Base-by-base conservation (phyloP, 441 rosid species). In the Heliophila coronopifolia region DNA sequence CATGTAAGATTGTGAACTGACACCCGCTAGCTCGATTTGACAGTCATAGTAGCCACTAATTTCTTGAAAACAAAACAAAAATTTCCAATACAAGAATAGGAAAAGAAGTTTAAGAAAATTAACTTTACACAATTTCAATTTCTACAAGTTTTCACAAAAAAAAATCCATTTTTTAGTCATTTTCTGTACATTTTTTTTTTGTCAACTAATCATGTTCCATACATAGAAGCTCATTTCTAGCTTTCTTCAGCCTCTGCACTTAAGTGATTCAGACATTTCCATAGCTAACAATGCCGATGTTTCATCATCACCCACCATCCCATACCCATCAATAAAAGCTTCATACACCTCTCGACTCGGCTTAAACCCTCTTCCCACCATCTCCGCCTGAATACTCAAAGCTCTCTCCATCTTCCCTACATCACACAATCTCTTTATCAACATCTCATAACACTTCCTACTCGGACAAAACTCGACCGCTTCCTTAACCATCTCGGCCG, bases 361-460 rank as follows among this genome's bases (percentile, higher is more conserved):
- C 57, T 60, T 69, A 61, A 74, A 81, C 13, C 97, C 95, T 74
- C 70, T 73, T 11, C 83, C 95, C 24, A 78, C 81, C 97, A 83
- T 89, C 68, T 79, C 78, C 10, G 90, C 86, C 51, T 89, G 95
- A 65, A 83, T 67, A 51, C 46, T 81, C 64, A 81, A 63, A 0
- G 90, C 95, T 66, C 80, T 90, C 13, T 77, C 80, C 81, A 79
- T 65, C 57, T 62, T 73, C 50, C 79, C 75, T 43, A 72, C 78
- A 38, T 60, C 62, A 11, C 95, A 81, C 43, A 83, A 70, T 43
- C 75, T 78, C 44, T 59, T 76, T 10, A 81, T 67, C 72, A 83
- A 43, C 7, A 75, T 55, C 68, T 67, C 78, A 10, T 77, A 85
- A 50, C 79, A 73, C 50, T 64, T 72, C 61, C 69, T 11, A 9